Conservation (phyloP, 805 yeast species). For the Metschnikowia chrysomelidarum region DNA sequence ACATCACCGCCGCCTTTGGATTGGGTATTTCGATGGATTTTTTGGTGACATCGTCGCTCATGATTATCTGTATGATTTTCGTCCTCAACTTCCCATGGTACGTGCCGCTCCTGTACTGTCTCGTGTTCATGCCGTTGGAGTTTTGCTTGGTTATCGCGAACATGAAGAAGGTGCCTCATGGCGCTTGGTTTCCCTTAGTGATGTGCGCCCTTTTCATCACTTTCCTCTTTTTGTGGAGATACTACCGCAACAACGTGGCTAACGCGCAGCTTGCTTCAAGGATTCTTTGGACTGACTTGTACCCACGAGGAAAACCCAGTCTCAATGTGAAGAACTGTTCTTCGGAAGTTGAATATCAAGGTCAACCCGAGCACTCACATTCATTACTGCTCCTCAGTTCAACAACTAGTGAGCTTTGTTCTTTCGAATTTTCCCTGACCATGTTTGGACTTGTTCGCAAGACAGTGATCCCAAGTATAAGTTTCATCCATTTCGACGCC, state of each 20-base stretch:
- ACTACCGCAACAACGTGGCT: slow-evolving; percentile 42
- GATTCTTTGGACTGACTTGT: slow-evolving; percentile 35
- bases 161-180: slow-evolving; percentile 51
- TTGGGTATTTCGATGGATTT: slow-evolving; percentile 57
- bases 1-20: slow-evolving; percentile 60
- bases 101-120: slow-evolving; percentile 33
- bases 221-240: slow-evolving; percentile 48
- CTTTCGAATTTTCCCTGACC: slow-evolving; percentile 18
- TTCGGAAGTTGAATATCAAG: neutral
- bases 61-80: slow-evolving; percentile 44
- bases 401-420: slow-evolving; percentile 1
- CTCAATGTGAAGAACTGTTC: slow-evolving; percentile 3
- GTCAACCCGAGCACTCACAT: neutral
- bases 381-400: no score
- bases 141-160: slow-evolving; percentile 46
- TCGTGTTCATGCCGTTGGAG: slow-evolving; percentile 49
- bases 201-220: slow-evolving; percentile 36
- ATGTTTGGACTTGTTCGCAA: slow-evolving; percentile 21
- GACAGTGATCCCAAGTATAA: slow-evolving; percentile 34
- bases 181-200: slow-evolving; percentile 62
- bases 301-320: slow-evolving; percentile 22
- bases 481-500: slow-evolving; percentile 41
- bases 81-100: slow-evolving; percentile 40
- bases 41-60: slow-evolving; percentile 48
- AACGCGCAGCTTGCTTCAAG: slow-evolving; percentile 35